A percentile compares a stretch with the other conserved stretches of the same genome.
These are phyloP conservation scores for Fusarium irregulare DNA, from an alignment of 2,329 filamentous ascomycete genomes.

Conservation along the genomic window DNA sequence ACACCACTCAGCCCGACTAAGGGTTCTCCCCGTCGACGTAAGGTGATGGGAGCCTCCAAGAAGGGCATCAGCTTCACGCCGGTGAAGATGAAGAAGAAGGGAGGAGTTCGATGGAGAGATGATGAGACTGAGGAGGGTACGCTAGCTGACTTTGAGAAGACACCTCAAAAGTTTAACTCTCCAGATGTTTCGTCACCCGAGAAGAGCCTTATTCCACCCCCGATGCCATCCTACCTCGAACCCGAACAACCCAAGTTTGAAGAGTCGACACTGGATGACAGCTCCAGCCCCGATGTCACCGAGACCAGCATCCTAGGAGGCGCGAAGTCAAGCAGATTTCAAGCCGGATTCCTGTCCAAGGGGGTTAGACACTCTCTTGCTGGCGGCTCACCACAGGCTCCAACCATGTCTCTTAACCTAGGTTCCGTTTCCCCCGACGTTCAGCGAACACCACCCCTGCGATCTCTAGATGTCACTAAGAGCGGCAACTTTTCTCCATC, in stretches of 20 bases:
- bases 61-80: conserved; percentile 87
- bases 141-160: conserved; percentile 91
- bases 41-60: conserved; percentile 65
- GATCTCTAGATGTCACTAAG: conserved; percentile 62
- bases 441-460: conserved; percentile 57
- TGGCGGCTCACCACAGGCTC: conserved; percentile 69
- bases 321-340: conserved; percentile 79
- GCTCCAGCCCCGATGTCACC: conserved; percentile 69
- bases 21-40: conserved; percentile 83
- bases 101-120: conserved; percentile 91
- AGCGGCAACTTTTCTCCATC: conserved; percentile 63
- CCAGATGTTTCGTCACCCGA: conserved; percentile 50
- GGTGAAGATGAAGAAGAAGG: conserved; percentile 79
- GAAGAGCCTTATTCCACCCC: conserved; percentile 51
- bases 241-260: conserved; percentile 10
- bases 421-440: conserved; percentile 57
- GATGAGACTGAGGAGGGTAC: conserved; percentile 85
- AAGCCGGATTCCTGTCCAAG: conserved; percentile 85
- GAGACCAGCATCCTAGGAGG: conserved; percentile 50
- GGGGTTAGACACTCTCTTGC: conserved; percentile 54
- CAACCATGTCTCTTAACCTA: conserved; percentile 67
- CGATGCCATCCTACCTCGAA: conserved; percentile 37
- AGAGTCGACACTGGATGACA: not conserved
- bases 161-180: conserved; percentile 76
- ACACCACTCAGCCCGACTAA: conserved; percentile 68